These are phyloP conservation scores for Quercus dentata DNA, from an alignment of 306 rosid species.

Conservation along the genomic window DNA sequence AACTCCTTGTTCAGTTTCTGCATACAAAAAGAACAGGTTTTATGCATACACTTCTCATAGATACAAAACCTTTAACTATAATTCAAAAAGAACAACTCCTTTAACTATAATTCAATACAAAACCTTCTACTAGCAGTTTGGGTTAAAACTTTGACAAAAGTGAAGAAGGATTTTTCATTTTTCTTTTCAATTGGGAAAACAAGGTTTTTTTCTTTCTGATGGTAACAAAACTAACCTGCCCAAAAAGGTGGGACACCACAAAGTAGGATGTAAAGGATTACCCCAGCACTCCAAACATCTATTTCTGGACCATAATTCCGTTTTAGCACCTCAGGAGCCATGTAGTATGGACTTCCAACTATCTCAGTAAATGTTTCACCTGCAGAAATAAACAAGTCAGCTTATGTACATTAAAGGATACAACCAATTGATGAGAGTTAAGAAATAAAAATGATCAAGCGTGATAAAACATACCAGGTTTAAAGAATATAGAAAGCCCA, in stretches of 20 bases:
- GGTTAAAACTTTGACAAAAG: not conserved
- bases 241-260: constrained; percentile 98
- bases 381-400: constrained; percentile 31
- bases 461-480: constrained; percentile 59
- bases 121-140: not conserved
- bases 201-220: not conserved
- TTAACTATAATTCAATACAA: not conserved
- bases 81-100: not conserved
- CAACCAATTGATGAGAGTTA: constrained; percentile 2
- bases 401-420: constrained; percentile 6
- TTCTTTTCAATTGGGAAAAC: not conserved
- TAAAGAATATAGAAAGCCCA: constrained; percentile 88
- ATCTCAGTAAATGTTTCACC: constrained; percentile 83
- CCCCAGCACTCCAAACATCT: constrained; percentile 99
- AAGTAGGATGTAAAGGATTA: constrained; percentile 87
- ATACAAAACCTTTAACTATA: not conserved
- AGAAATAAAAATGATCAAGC: constrained; percentile 2
- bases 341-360: constrained; percentile 98
- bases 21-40: constrained; percentile 21
- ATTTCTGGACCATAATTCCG: constrained; percentile 86
- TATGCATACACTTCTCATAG: not conserved
- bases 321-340: constrained; percentile 97
- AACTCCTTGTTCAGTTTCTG: constrained; percentile 99
- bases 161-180: not conserved
- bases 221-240: constrained; percentile 74